Evolutionary conservation across 805 yeast species (phyloP).

Genomic region (Kazachstania bromeliacearum): DNA sequence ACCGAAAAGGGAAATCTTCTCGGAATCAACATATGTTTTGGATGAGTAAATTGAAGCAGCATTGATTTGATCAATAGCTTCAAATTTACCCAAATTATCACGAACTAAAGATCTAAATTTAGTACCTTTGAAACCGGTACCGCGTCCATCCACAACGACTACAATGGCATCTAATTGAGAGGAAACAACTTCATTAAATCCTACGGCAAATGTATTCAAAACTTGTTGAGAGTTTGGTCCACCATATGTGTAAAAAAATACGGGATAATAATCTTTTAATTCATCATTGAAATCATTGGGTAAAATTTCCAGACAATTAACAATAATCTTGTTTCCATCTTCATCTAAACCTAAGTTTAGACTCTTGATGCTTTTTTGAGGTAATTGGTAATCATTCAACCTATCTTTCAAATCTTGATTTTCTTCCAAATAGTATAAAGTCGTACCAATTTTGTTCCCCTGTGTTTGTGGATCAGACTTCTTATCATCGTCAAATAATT

Average conservation of each 20-base stretch:
- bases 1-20: slow-evolving; percentile 84
- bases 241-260: slow-evolving; percentile 83
- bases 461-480: slow-evolving; percentile 7
- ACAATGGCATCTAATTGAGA: slow-evolving; percentile 75
- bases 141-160: slow-evolving; percentile 94
- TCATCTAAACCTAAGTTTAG: slow-evolving; percentile 44
- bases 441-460: slow-evolving; percentile 21
- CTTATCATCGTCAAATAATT: slow-evolving; percentile 32
- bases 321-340: slow-evolving; percentile 37
- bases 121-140: slow-evolving; percentile 85
- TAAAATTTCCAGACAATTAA: slow-evolving; percentile 64
- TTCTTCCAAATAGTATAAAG: slow-evolving; percentile 30
- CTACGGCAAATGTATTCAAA: slow-evolving; percentile 45
- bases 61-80: slow-evolving; percentile 75
- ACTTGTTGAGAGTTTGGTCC: slow-evolving; percentile 94
- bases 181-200: slow-evolving; percentile 68
- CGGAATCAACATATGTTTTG: slow-evolving; percentile 54
- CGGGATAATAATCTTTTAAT: slow-evolving; percentile 55
- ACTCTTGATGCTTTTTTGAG: slow-evolving; percentile 44
- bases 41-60: slow-evolving; percentile 69
- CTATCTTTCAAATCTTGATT: slow-evolving; percentile 33
- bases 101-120: slow-evolving; percentile 70
- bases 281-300: slow-evolving; percentile 62
- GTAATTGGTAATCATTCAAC: slow-evolving; percentile 44
- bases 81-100: slow-evolving; percentile 72